These are phyloP conservation scores for Candida smagusa DNA, from an alignment of 1,139 yeast species.

Conservation along the genomic window DNA sequence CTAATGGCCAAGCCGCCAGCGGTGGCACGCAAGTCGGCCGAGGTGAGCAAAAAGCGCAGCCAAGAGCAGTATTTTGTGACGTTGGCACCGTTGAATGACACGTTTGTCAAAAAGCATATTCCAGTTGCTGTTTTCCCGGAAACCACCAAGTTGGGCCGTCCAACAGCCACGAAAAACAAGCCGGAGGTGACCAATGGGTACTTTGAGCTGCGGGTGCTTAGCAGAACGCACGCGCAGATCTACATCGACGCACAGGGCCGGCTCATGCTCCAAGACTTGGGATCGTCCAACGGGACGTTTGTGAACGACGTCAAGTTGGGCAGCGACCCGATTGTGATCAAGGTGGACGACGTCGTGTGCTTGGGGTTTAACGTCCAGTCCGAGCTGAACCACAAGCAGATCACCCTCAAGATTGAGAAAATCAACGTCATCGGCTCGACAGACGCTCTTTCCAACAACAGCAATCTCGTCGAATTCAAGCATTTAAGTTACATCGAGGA, in stretches of 20 bases:
- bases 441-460: constrained; percentile 6
- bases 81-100: constrained; percentile 70
- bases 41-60: constrained; percentile 25
- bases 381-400: constrained; percentile 78
- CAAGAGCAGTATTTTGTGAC: constrained; percentile 56
- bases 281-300: constrained; percentile 93
- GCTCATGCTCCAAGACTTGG: constrained; percentile 78
- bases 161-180: constrained; percentile 66
- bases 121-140: constrained; percentile 82
- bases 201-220: constrained; percentile 89
- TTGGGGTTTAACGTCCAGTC: constrained; percentile 90
- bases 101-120: constrained; percentile 76
- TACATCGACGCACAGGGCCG: constrained; percentile 72
- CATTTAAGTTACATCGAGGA: constrained; percentile 45
- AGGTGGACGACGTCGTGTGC: constrained; percentile 76
- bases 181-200: constrained; percentile 85
- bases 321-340: constrained; percentile 61
- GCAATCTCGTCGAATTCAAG: constrained; percentile 31
- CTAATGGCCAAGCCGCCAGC: constrained; percentile 8
- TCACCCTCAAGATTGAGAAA: constrained; percentile 75
- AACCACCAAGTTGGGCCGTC: constrained; percentile 84
- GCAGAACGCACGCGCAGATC: constrained; percentile 91
- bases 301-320: constrained; percentile 72
- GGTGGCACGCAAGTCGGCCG: constrained; percentile 10
- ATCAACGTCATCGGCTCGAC: constrained; percentile 47